Evolutionary conservation across 192 early-diverging fungal genomes (phyloP).

Genomic region (Coemansia umbellata): DNA sequence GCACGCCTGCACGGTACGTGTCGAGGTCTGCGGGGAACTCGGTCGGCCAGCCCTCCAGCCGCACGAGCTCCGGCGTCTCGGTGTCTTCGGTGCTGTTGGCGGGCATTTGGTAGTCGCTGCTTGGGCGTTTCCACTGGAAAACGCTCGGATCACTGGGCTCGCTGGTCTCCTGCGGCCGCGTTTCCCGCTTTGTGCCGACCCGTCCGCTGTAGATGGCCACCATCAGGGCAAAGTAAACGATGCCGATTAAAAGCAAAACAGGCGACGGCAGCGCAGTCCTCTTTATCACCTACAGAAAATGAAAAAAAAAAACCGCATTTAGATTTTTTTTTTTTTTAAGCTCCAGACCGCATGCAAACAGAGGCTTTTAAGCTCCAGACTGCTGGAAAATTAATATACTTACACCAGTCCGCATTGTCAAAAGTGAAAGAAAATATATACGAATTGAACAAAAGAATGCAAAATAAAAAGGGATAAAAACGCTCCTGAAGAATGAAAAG

Average conservation of each 20-base stretch:
- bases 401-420: too few species aligned
- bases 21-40: conserved; percentile 30
- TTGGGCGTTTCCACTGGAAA: conserved; percentile 5
- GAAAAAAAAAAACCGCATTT: not conserved
- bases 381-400: too few species aligned
- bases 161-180: not conserved
- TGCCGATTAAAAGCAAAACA: conserved; percentile 13
- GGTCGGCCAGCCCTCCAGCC: conserved; percentile 37
- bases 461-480: too few species aligned
- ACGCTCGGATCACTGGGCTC: not conserved
- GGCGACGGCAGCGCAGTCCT: conserved; percentile 33
- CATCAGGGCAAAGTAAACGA: conserved; percentile 23
- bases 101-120: not conserved
- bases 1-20: conserved; percentile 19
- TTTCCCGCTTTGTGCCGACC: not conserved
- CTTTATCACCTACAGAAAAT: conserved; percentile 20
- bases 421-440: too few species aligned
- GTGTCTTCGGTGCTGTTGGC: not conserved
- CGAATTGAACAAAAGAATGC: too few species aligned
- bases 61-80: not conserved
- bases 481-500: too few species aligned
- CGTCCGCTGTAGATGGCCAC: conserved; percentile 11
- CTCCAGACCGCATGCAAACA: too few species aligned
- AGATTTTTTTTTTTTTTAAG: too few species aligned
- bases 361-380: too few species aligned